These are phyloP conservation scores for Solanum lycopersicoides DNA, from an alignment of 257 asterid species.

Conservation along the genomic window DNA sequence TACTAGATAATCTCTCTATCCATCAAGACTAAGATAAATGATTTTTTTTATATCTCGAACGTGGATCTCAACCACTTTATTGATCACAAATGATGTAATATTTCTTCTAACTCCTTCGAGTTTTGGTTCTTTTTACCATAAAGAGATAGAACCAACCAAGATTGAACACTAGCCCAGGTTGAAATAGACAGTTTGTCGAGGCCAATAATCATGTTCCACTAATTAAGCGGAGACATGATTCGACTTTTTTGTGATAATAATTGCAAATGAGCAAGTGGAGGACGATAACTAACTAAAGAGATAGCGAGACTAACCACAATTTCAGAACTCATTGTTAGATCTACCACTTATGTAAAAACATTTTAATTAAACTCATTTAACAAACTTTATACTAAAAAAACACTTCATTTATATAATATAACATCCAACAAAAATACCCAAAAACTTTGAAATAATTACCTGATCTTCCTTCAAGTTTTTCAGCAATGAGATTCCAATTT, in stretches of 20 bases:
- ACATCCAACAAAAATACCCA: neutral
- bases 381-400: neutral
- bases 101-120: neutral
- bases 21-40: neutral
- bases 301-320: neutral
- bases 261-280: neutral
- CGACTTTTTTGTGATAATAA: neutral
- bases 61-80: neutral
- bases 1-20: neutral
- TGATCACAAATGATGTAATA: neutral
- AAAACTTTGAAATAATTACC: neutral
- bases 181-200: neutral
- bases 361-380: neutral
- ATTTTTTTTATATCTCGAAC: neutral
- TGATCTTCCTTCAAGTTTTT: conserved; percentile 29
- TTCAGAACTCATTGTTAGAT: neutral
- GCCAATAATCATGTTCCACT: neutral
- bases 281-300: neutral
- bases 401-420: neutral
- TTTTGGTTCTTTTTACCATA: neutral
- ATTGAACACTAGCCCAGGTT: neutral
- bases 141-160: neutral
- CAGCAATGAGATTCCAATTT: conserved; percentile 32
- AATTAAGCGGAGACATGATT: neutral
- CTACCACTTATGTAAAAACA: neutral